Conservation (phyloP, 345 rosid genomes). For the Sapria himalayana region DNA sequence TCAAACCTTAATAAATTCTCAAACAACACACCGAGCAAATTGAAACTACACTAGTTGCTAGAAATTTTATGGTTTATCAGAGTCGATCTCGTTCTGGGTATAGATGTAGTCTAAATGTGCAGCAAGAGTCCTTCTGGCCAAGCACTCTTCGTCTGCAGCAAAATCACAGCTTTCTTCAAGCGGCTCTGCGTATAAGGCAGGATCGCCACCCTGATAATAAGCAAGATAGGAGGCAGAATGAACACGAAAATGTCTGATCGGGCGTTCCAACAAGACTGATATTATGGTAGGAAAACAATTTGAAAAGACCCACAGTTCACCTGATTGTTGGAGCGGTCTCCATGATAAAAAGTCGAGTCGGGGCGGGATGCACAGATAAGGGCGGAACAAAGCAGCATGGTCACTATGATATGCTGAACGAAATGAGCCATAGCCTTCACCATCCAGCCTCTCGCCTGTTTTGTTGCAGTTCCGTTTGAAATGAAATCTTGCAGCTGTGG, state of each 20-base stretch:
- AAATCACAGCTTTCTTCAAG: constrained; percentile 24
- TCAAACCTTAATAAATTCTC: too few relatives aligned
- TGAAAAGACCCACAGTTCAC: constrained; percentile 9
- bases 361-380: constrained; percentile 11
- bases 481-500: too few relatives aligned
- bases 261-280: background rate
- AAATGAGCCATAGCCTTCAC: constrained; percentile 5
- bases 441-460: too few relatives aligned
- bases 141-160: constrained; percentile 34
- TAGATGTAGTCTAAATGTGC: constrained; percentile 19
- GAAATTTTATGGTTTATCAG: constrained; percentile 15
- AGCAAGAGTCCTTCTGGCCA: constrained; percentile 20
- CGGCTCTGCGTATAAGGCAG: constrained; percentile 5
- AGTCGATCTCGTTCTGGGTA: constrained; percentile 17
- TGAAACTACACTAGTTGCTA: too few relatives aligned
- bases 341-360: background rate
- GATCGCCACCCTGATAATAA: constrained; percentile 1
- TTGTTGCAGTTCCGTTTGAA: too few relatives aligned
- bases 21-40: too few relatives aligned
- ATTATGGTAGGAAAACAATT: background rate
- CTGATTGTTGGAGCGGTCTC: background rate
- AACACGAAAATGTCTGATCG: too few relatives aligned
- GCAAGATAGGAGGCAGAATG: too few relatives aligned
- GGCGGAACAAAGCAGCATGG: constrained; percentile 8
- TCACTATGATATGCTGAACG: constrained; percentile 4